These are phyloP conservation scores for Verticillium nubilum DNA, from an alignment of 2,329 filamentous ascomycete genomes.

Conservation along the genomic window DNA sequence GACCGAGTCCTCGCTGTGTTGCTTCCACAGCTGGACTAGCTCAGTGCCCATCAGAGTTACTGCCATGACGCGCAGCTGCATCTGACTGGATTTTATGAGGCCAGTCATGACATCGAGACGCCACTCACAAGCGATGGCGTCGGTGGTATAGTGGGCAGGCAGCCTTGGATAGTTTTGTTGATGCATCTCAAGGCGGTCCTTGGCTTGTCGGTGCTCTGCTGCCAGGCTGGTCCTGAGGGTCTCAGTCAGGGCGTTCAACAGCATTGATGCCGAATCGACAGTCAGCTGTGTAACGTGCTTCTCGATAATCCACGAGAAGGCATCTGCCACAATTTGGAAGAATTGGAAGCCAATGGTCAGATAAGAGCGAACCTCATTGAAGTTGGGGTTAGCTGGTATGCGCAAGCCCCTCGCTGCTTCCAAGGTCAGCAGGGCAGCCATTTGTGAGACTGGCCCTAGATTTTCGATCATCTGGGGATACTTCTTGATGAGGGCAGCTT, in stretches of 20 bases:
- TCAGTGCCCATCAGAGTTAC: slow-evolving; percentile 68
- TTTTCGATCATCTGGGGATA: slow-evolving; percentile 41
- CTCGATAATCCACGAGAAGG: slow-evolving; percentile 43
- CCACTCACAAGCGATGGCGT: slow-evolving; percentile 59
- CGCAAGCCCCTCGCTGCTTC: slow-evolving; percentile 27
- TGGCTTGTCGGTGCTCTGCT: slow-evolving; percentile 28
- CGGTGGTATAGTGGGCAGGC: slow-evolving; percentile 30
- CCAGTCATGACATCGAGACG: slow-evolving; percentile 63
- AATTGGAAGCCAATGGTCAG: slow-evolving; percentile 35
- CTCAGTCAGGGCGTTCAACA: slow-evolving; percentile 35
- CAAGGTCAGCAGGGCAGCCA: slow-evolving; percentile 29
- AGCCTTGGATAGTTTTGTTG: slow-evolving; percentile 29
- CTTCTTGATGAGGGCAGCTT: slow-evolving; percentile 33
- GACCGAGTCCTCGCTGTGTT: slow-evolving; percentile 38
- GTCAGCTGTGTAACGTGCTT: slow-evolving; percentile 49
- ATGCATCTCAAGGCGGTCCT: slow-evolving; percentile 24
- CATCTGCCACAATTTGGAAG: slow-evolving; percentile 35
- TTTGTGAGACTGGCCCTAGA: neutral
- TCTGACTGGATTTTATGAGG: slow-evolving; percentile 77
- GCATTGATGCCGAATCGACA: slow-evolving; percentile 33
- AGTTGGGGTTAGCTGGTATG: slow-evolving; percentile 19
- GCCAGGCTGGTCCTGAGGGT: slow-evolving; percentile 37
- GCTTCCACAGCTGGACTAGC: slow-evolving; percentile 62
- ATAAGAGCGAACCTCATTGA: neutral
- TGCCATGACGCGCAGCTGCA: slow-evolving; percentile 81